A percentile compares a stretch with the other conserved stretches of the same genome.
phyloP scores from a whole-genome alignment of 2,329 filamentous ascomycete genomes.

The Fusarium phyllophilum region DNA sequence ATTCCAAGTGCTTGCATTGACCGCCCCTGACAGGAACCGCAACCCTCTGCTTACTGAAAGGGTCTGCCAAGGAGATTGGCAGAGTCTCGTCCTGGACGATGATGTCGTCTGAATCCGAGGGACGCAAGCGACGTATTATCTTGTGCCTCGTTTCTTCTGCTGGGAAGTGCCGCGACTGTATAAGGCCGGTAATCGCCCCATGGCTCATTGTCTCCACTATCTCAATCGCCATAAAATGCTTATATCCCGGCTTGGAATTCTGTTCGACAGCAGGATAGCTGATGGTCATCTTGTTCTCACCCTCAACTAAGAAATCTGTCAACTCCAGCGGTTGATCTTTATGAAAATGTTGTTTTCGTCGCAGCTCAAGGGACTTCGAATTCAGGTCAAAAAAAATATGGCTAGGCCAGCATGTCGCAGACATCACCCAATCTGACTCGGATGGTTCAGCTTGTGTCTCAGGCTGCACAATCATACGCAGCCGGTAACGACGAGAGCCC shows the following conservation, averaged over 20 bases:
- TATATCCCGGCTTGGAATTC: conserved; percentile 36
- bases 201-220: conserved; percentile 67
- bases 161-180: conserved; percentile 52
- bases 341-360: conserved; percentile 76
- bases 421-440: conserved; percentile 69
- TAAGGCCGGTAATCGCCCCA: conserved; percentile 54
- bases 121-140: conserved; percentile 63
- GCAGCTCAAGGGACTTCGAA: conserved; percentile 62
- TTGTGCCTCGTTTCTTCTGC: conserved; percentile 61
- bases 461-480: conserved; percentile 68
- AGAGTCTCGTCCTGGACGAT: conserved; percentile 67
- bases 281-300: conserved; percentile 71
- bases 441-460: conserved; percentile 33
- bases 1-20: conserved; percentile 81
- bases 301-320: conserved; percentile 66
- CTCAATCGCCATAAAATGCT: conserved; percentile 76
- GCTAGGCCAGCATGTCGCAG: conserved; percentile 76
- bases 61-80: conserved; percentile 70
- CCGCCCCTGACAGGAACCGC: conserved; percentile 76
- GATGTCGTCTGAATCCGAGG: conserved; percentile 65
- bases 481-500: conserved; percentile 70
- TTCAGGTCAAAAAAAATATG: conserved; percentile 78
- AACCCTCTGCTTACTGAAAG: conserved; percentile 73
- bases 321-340: conserved; percentile 82
- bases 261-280: conserved; percentile 48